Base-by-base conservation (phyloP, 2,329 filamentous ascomycete genomes). In the Ceratocystis cacaofunesta region DNA sequence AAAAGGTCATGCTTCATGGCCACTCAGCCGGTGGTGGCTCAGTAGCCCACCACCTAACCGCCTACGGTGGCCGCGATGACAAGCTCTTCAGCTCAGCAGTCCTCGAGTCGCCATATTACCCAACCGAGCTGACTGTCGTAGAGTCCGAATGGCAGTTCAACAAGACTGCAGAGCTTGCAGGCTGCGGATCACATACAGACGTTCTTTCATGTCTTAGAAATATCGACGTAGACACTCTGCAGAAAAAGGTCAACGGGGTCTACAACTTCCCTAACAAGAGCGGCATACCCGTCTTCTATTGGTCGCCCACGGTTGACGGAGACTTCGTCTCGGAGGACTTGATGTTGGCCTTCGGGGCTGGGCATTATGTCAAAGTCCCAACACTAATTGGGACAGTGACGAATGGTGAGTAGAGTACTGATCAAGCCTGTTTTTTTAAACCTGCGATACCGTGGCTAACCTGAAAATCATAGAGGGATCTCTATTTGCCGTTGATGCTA, bases 61-160 rank as follows among this genome's bases (percentile, higher is more conserved):
- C 79, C 0, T 77, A 79, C 67, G 75, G 75, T 28, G 78, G 77
- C 10, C 75, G 75, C 25, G 71, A 79, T 67, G 76, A 79, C 44
- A 68, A 69, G 22, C 75, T 82, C 28, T 82, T 82, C 68, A 72
- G 73, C 0, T 79, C 76, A 4, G 78, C 72, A 65, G 76, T 80
- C 19, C 71, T 75, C 25, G 76, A 82, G 70, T 79, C 78, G 12
- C 71, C 78, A 5, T 82, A 82, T 71, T 78, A 80, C 69, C 80
- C 79, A 5, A 74, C 77, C 0, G 79, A 80, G 66, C 78, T 77
- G 0, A 72, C 70, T 5, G 73, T 79, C 0, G 62, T 70, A 0
- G 76, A 80, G 50, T 72, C 80, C 2, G 77, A 80, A 69, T 80
- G 76, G 69, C 79, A 81, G 69, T 80, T 78, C 68, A 72, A 78